Conservation (phyloP, 2,329 filamentous ascomycete genomes). For the Aspergillus novofumigatus region DNA sequence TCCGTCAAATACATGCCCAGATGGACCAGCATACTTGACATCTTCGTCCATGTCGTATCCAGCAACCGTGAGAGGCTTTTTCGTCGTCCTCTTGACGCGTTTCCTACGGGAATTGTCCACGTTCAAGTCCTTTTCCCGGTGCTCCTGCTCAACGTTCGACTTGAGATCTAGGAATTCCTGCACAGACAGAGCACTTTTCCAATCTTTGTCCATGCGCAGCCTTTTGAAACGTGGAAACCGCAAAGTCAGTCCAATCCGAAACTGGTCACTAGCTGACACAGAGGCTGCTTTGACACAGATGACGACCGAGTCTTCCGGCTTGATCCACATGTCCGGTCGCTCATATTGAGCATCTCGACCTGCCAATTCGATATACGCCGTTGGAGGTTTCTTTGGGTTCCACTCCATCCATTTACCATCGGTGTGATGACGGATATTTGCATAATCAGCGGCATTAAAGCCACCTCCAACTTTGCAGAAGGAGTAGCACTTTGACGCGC, state of each 20-base stretch:
- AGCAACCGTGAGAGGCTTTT: constrained; percentile 69
- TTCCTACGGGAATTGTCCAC: constrained; percentile 65
- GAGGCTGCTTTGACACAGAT: constrained; percentile 84
- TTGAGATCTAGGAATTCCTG: constrained; percentile 74
- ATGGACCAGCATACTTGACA: constrained; percentile 54
- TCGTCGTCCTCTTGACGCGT: constrained; percentile 52
- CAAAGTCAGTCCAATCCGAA: constrained; percentile 71
- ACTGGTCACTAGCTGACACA: constrained; percentile 69
- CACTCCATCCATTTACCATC: constrained; percentile 90
- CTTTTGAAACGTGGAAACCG: constrained; percentile 87
- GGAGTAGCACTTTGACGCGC: constrained; percentile 77
- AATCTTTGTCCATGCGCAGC: constrained; percentile 75
- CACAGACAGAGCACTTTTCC: constrained; percentile 73
- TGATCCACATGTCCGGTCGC: constrained; percentile 87
- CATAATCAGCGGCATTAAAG: constrained; percentile 79
- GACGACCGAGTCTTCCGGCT: constrained; percentile 80
- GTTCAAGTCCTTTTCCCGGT: constrained; percentile 69
- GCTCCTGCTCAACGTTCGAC: constrained; percentile 63
- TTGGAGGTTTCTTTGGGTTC: constrained; percentile 73
- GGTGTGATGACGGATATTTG: constrained; percentile 73
- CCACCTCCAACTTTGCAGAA: constrained; percentile 99
- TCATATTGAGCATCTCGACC: constrained; percentile 73
- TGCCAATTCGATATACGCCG: constrained; percentile 72
- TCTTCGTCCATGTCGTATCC: constrained; percentile 57
- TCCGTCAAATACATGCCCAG: constrained; percentile 66